phyloP scores from a whole-genome alignment of 371 early-diverging fungal genomes.

The Mortierella sp. region DNA sequence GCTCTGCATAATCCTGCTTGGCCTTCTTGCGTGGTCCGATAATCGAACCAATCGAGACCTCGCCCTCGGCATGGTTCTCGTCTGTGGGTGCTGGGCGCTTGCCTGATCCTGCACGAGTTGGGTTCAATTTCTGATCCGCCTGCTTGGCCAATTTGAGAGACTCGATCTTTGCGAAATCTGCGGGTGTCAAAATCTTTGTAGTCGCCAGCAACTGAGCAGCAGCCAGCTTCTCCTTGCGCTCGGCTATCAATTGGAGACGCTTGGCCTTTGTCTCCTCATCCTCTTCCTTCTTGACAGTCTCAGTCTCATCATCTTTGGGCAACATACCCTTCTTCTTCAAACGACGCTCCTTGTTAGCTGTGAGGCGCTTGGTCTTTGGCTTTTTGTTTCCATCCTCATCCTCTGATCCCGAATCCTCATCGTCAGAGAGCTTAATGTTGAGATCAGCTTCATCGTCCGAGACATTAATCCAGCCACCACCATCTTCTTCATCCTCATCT shows the following conservation, averaged over 20 bases:
- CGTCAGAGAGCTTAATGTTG: slow-evolving; percentile 57
- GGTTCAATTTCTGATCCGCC: slow-evolving; percentile 60
- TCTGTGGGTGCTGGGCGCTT: slow-evolving; percentile 57
- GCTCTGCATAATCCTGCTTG: slow-evolving; percentile 92
- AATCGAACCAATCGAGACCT: slow-evolving; percentile 79
- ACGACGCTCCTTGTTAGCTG: slow-evolving; percentile 56
- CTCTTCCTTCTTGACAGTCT: slow-evolving; percentile 53
- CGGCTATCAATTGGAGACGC: slow-evolving; percentile 61
- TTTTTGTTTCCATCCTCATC: slow-evolving; percentile 58
- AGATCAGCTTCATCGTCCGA: slow-evolving; percentile 58
- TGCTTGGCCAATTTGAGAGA: slow-evolving; percentile 75
- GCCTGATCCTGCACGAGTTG: slow-evolving; percentile 39
- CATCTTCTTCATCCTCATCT: slow-evolving; percentile 65
- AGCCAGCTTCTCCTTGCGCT: slow-evolving; percentile 62
- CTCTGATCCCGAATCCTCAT: slow-evolving; percentile 56
- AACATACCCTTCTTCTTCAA: slow-evolving; percentile 53
- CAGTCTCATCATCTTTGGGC: slow-evolving; percentile 63
- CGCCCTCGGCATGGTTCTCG: slow-evolving; percentile 61
- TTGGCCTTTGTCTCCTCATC: slow-evolving; percentile 63
- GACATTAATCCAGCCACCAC: slow-evolving; percentile 61
- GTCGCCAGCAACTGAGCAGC: slow-evolving; percentile 62
- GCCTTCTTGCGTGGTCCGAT: slow-evolving; percentile 88
- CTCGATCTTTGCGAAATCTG: slow-evolving; percentile 89
- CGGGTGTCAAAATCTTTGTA: slow-evolving; percentile 87
- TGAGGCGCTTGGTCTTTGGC: slow-evolving; percentile 48